These are phyloP conservation scores for Tulasnella sp. DNA, from an alignment of 768 basidiomycete genomes.

Conservation along the genomic window DNA sequence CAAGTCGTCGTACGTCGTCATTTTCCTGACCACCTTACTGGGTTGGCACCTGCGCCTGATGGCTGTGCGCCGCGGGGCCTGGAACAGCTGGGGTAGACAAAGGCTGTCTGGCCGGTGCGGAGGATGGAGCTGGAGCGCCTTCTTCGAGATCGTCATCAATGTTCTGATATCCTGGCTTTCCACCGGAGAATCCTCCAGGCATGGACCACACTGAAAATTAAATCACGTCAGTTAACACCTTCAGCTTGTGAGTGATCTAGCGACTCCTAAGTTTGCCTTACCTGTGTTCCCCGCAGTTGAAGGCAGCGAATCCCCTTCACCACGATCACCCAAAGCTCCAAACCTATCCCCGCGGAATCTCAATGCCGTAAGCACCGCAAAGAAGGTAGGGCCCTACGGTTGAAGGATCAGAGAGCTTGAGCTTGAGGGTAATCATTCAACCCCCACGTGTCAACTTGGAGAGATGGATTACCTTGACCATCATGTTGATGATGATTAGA, in stretches of 20 bases:
- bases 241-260: no score
- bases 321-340: constrained; percentile 39
- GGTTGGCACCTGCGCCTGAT: constrained; percentile 10
- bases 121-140: constrained; percentile 21
- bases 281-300: constrained; percentile 32
- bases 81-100: background rate
- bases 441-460: no score
- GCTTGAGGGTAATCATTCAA: background rate
- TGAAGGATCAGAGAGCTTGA: background rate
- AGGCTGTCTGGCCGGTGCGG: constrained; percentile 17
- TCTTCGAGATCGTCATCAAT: constrained; percentile 32
- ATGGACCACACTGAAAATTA: constrained; percentile 55
- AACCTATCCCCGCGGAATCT: constrained; percentile 50
- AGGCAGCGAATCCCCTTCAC: constrained; percentile 28
- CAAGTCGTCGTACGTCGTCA: no score
- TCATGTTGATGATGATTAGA: constrained; percentile 42
- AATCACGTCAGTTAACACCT: no score
- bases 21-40: no score
- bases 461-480: constrained; percentile 42
- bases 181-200: constrained; percentile 54
- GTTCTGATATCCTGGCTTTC: constrained; percentile 26
- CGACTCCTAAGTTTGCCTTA: constrained; percentile 23
- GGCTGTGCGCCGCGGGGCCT: constrained; percentile 5
- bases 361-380: constrained; percentile 40
- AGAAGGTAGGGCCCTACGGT: constrained; percentile 47